Conservation (phyloP, 148 eudicot species). For the Persicaria maculosa region DNA sequence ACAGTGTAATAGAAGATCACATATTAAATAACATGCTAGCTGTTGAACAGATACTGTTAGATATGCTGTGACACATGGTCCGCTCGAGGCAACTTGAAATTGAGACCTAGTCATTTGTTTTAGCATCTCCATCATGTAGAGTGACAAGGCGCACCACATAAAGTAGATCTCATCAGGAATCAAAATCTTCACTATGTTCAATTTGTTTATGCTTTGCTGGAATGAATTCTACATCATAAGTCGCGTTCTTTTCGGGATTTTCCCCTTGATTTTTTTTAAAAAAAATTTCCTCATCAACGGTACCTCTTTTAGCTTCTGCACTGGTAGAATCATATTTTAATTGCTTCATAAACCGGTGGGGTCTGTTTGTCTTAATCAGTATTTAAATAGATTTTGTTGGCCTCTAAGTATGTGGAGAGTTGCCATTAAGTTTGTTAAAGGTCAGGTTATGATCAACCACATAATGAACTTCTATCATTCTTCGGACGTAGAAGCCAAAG, state of each 20-base stretch:
- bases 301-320: conserved; percentile 1
- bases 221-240: conserved; percentile 2
- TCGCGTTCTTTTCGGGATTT: conserved; percentile 1
- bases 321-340: neutral
- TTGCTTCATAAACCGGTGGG: neutral
- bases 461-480: neutral
- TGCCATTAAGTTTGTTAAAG: neutral
- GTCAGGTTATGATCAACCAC: conserved; percentile 1
- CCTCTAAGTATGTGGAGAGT: conserved; percentile 6
- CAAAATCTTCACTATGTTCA: conserved; percentile 12
- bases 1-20: neutral
- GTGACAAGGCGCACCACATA: conserved; percentile 5
- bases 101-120: conserved; percentile 2
- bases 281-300: neutral
- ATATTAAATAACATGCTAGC: neutral
- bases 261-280: neutral
- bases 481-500: conserved; percentile 2
- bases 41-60: neutral
- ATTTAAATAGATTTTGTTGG: conserved; percentile 4
- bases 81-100: neutral
- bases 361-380: neutral
- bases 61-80: neutral
- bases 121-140: conserved; percentile 7
- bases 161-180: conserved; percentile 14
- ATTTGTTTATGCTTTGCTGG: conserved; percentile 4